Evolutionary conservation across 768 basidiomycete species (phyloP).

Genomic region (Pulveroboletus sp.): DNA sequence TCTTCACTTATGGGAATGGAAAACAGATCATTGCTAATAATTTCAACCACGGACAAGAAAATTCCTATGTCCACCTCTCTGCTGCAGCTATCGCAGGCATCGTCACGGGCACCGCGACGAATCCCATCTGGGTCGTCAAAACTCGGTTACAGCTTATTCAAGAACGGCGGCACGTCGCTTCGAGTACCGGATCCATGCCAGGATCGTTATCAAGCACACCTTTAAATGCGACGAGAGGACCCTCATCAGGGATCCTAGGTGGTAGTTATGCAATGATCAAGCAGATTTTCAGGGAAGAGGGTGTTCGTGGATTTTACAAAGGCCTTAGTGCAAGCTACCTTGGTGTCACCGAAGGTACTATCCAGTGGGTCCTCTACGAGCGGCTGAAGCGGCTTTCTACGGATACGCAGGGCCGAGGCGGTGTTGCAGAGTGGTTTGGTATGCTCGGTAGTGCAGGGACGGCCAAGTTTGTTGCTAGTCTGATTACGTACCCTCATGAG

Average conservation of each 20-base stretch:
- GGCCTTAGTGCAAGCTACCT: constrained; percentile 93
- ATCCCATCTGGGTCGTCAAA: constrained; percentile 99
- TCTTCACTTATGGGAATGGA: constrained; percentile 96
- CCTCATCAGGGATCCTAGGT: constrained; percentile 35
- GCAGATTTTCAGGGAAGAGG: constrained; percentile 76
- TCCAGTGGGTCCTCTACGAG: constrained; percentile 98
- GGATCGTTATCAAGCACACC: not conserved
- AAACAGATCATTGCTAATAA: constrained; percentile 83
- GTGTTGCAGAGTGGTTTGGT: constrained; percentile 63
- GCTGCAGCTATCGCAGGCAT: constrained; percentile 88
- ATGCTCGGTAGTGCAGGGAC: constrained; percentile 89
- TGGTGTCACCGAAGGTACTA: constrained; percentile 92
- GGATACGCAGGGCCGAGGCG: constrained; percentile 50
- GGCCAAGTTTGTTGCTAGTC: constrained; percentile 88
- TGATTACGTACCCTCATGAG: constrained; percentile 98
- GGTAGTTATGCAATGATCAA: constrained; percentile 60
- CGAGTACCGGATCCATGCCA: not conserved
- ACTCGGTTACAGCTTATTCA: constrained; percentile 81
- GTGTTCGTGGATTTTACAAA: constrained; percentile 87
- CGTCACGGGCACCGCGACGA: constrained; percentile 84
- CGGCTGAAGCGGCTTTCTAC: constrained; percentile 70
- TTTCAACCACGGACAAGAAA: constrained; percentile 76
- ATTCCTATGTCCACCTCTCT: constrained; percentile 75
- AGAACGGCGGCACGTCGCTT: constrained; percentile 17
- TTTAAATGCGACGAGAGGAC: constrained; percentile 4